Conservation (phyloP, 2,329 filamentous ascomycete species). For the Bipolaris cookei region DNA sequence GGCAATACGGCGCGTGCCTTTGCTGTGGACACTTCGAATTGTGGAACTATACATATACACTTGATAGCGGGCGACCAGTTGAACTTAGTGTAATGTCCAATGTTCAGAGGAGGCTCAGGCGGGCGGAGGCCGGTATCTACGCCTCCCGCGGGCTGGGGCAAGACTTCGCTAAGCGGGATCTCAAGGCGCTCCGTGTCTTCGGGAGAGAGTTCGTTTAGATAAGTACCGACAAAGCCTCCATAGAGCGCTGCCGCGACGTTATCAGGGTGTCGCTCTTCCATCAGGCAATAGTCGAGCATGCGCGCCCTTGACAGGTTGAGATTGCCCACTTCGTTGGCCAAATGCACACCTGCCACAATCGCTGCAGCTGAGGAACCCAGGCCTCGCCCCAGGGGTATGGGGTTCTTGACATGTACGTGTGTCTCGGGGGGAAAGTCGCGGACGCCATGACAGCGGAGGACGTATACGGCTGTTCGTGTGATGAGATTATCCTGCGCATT, state of each 20-base stretch:
- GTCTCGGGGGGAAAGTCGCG: conserved; percentile 81
- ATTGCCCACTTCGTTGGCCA: conserved; percentile 86
- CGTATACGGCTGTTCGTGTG: conserved; percentile 91
- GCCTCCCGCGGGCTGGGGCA: conserved; percentile 88
- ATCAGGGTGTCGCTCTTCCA: conserved; percentile 72
- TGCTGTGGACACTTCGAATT: conserved; percentile 95
- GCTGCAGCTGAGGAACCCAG: conserved; percentile 95
- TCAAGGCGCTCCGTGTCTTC: conserved; percentile 90
- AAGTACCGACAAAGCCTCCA: conserved; percentile 95
- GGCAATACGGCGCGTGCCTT: conserved; percentile 87
- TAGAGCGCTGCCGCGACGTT: conserved; percentile 89
- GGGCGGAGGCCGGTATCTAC: conserved; percentile 86
- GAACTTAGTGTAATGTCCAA: conserved; percentile 96
- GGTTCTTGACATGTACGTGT: conserved; percentile 92
- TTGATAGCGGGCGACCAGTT: conserved; percentile 94
- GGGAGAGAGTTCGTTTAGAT: conserved; percentile 87
- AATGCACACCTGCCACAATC: conserved; percentile 91
- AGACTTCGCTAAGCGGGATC: conserved; percentile 91
- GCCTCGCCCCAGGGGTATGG: conserved; percentile 89
- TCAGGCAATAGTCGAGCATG: conserved; percentile 93
- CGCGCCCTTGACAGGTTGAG: conserved; percentile 78
- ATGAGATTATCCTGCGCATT: conserved; percentile 89
- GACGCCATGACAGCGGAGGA: conserved; percentile 89
- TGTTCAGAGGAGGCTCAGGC: conserved; percentile 86
- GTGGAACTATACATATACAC: conserved; percentile 92